Base-by-base conservation (phyloP, 139 green algal genomes). In the Gonium pectorale region DNA sequence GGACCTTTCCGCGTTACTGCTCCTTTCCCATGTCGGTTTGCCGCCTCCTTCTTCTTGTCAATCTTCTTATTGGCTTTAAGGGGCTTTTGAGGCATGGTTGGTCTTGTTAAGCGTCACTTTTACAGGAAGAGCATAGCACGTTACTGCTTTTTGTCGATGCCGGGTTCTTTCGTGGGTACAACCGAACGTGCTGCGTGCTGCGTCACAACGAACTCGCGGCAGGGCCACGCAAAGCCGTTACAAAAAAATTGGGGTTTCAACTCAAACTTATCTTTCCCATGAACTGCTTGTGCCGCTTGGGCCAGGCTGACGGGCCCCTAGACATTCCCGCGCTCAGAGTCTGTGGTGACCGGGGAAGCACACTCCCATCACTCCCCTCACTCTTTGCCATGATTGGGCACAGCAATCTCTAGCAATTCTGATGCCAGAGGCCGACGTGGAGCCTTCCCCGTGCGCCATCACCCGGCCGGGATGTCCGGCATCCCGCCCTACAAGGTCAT, bases 401-500 rank as follows among this genome's bases (percentile, higher is more conserved):
- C n/a, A n/a, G n/a, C n/a, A n/a, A n/a, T n/a, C n/a, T n/a, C n/a
- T n/a, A n/a, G n/a, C n/a, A n/a, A n/a, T 56, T 56, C 17, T 26
- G 49, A 26, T 56, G 49, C 49, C 13, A 56, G 17, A 17, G 13
- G 49, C 17, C 49, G 49, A 56, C 13, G 49, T 56, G 49, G n/a
- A n/a, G 49, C 17, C 17, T 13, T 26, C 49, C 13, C 49, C 13
- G 49, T 17, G 49, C 13, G 49, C 13, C 49, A 56, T 33, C 67
- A 33, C 67, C 8, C 56, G 67, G 29, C 46, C 3, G 70, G n/a
- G 3, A 38, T 40, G 31, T 13, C 8, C 13, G 49, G 44, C 33
- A 27, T 59, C 9, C 89, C 89, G 35, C 19, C 64, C 24, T 68
- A 83, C 24, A 92, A 92, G 66, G 41, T 87, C 31, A 91, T 94